Percentiles rank a stretch among this genome's conserved stretches.
Conservation (phyloP, 2,329 filamentous ascomycete species). For the Exophiala alcalophila region DNA sequence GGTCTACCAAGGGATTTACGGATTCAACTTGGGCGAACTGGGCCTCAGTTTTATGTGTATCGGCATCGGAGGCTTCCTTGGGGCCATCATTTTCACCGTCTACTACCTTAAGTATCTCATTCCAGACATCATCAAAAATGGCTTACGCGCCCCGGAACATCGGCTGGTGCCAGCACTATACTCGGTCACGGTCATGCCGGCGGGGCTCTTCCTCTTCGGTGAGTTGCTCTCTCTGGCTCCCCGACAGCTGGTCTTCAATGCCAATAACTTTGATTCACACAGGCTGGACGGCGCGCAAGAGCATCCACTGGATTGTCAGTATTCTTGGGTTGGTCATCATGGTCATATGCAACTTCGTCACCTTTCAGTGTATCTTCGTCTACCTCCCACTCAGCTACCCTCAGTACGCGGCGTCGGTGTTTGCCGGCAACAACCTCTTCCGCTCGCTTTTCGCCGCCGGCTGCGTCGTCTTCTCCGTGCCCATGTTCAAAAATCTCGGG, state of each 20-base stretch:
- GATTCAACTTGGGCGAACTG: conserved; percentile 57
- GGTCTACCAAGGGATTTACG: conserved; percentile 57
- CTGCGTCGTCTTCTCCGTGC: conserved; percentile 36
- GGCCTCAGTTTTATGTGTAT: conserved; percentile 62
- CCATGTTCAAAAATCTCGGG: conserved; percentile 35
- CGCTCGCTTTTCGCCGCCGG: conserved; percentile 34
- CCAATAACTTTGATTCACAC: neutral
- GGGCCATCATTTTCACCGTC: conserved; percentile 47
- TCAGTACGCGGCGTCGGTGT: conserved; percentile 26
- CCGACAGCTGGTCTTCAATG: neutral
- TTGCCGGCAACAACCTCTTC: conserved; percentile 30
- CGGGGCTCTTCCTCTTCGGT: conserved; percentile 56
- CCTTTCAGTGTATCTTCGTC: conserved; percentile 28
- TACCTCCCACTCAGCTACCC: conserved; percentile 26
- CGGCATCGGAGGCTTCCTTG: conserved; percentile 54
- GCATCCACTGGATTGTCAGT: conserved; percentile 39
- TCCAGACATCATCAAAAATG: conserved; percentile 49
- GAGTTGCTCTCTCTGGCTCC: conserved; percentile 33
- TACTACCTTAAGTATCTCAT: conserved; percentile 53
- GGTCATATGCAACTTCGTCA: conserved; percentile 27
- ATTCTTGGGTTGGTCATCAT: conserved; percentile 43
- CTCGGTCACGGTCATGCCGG: conserved; percentile 49
- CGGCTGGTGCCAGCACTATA: conserved; percentile 53
- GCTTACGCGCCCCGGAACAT: conserved; percentile 52
- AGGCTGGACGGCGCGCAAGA: conserved; percentile 28